These are phyloP conservation scores for Gyromitra esculenta DNA, from an alignment of 2,329 filamentous ascomycete genomes.

Conservation along the genomic window DNA sequence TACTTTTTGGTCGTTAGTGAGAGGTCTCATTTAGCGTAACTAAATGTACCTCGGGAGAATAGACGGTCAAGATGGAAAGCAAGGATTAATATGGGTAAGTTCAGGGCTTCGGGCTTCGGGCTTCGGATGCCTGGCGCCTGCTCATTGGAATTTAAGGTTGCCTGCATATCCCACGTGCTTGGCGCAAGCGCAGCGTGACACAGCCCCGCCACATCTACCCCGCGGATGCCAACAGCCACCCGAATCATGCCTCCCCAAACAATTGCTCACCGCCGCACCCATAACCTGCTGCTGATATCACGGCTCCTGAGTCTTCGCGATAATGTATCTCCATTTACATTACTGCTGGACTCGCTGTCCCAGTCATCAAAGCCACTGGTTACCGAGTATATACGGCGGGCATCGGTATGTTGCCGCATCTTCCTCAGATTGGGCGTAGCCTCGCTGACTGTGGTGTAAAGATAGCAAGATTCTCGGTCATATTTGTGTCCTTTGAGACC, in stretches of 20 bases:
- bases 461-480: conserved; percentile 65
- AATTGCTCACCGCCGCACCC: conserved; percentile 74
- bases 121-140: too few species aligned
- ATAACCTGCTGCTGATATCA: conserved; percentile 83
- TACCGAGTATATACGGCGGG: conserved; percentile 77
- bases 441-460: conserved; percentile 8
- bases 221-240: background rate
- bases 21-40: background rate
- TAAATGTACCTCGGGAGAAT: background rate
- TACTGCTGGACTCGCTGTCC: conserved; percentile 85
- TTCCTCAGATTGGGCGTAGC: background rate
- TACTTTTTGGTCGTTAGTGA: background rate
- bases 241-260: conserved; percentile 46
- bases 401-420: conserved; percentile 67
- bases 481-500: conserved; percentile 82
- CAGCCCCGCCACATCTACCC: conserved; percentile 24
- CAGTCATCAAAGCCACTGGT: conserved; percentile 77
- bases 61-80: background rate
- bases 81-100: background rate
- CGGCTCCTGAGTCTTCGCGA: conserved; percentile 82
- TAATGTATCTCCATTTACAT: conserved; percentile 83
- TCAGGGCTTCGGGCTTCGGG: too few species aligned
- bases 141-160: conserved; percentile 9
- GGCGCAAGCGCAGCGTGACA: background rate
- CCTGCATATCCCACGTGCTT: background rate